Evolutionary conservation across 1,284 basidiomycete species (phyloP).

Genomic region (Rhodotorula sp.): DNA sequence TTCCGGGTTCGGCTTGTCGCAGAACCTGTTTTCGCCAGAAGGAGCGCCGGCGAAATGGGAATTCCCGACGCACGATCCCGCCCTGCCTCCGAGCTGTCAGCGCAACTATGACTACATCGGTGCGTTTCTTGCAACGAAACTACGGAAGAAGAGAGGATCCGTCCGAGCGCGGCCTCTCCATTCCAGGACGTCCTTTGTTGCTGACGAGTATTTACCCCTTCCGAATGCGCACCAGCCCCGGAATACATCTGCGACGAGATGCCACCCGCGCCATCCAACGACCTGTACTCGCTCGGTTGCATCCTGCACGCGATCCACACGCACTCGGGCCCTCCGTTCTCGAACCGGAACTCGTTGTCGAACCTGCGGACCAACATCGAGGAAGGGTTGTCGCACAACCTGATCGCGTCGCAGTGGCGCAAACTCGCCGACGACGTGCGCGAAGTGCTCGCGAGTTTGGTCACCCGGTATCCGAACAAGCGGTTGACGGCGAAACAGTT

Average conservation of each 20-base stretch:
- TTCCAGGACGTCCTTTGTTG: too few relatives aligned
- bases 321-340: slow-evolving; percentile 82
- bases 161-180: too few relatives aligned
- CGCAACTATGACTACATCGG: slow-evolving; percentile 94
- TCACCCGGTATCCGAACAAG: slow-evolving; percentile 72
- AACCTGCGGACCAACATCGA: slow-evolving; percentile 78
- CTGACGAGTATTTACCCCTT: too few relatives aligned
- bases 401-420: slow-evolving; percentile 43
- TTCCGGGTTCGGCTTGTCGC: slow-evolving; percentile 82
- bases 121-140: slow-evolving; percentile 49
- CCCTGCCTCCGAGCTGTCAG: slow-evolving; percentile 77
- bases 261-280: slow-evolving; percentile 76
- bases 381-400: slow-evolving; percentile 48
- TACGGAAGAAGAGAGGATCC: too few relatives aligned
- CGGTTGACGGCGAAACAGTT: slow-evolving; percentile 76
- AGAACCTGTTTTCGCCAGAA: slow-evolving; percentile 69
- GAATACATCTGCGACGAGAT: slow-evolving; percentile 88
- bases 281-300: slow-evolving; percentile 93
- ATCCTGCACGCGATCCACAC: slow-evolving; percentile 86
- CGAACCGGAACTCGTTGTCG: slow-evolving; percentile 78
- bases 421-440: slow-evolving; percentile 45
- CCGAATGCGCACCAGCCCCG: slow-evolving; percentile 62
- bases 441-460: slow-evolving; percentile 70
- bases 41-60: slow-evolving; percentile 78
- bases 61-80: slow-evolving; percentile 82